A percentile compares a stretch with the other conserved stretches of the same genome.
These are phyloP conservation scores for Fagopyrum tataricum DNA, from an alignment of 148 eudicot species.

Conservation along the genomic window DNA sequence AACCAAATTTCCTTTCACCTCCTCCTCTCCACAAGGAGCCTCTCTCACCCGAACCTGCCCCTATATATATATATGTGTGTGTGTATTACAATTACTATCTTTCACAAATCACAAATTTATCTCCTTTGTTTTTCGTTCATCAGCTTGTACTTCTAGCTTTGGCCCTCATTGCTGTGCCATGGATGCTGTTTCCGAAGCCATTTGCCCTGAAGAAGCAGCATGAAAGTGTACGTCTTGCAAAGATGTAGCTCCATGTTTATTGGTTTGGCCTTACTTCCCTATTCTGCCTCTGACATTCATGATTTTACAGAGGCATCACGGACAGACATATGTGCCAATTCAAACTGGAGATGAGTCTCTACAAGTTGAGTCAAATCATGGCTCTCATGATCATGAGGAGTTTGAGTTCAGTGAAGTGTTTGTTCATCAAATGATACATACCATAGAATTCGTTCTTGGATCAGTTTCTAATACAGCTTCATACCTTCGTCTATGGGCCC, in stretches of 20 bases:
- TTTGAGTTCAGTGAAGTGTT: conserved; percentile 93
- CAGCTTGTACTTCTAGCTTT: conserved; percentile 43
- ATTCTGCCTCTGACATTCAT: neutral
- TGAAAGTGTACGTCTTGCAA: conserved; percentile 48
- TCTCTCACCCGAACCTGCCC: too few species aligned
- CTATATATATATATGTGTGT: too few species aligned
- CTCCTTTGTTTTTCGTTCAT: conserved; percentile 1
- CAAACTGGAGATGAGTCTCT: conserved; percentile 53
- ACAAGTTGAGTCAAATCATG: conserved; percentile 46
- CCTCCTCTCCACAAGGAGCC: too few species aligned
- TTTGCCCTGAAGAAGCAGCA: conserved; percentile 84
- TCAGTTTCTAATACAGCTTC: conserved; percentile 98
- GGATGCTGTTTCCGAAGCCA: conserved; percentile 99
- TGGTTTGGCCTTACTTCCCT: neutral
- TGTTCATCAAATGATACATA: conserved; percentile 92
- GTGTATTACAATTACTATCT: too few species aligned
- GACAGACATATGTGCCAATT: conserved; percentile 62
- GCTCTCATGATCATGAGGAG: conserved; percentile 78
- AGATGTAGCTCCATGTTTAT: conserved; percentile 16
- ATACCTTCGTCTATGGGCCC: conserved; percentile 97
- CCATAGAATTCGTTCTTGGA: conserved; percentile 95
- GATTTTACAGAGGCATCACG: conserved; percentile 71
- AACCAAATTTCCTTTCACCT: too few species aligned
- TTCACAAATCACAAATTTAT: neutral
- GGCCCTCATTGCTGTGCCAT: conserved; percentile 89